Percentiles rank a stretch among this genome's conserved stretches.
These are phyloP conservation scores for Quercus mongolica DNA, from an alignment of 306 rosid genomes.

Conservation along the genomic window DNA sequence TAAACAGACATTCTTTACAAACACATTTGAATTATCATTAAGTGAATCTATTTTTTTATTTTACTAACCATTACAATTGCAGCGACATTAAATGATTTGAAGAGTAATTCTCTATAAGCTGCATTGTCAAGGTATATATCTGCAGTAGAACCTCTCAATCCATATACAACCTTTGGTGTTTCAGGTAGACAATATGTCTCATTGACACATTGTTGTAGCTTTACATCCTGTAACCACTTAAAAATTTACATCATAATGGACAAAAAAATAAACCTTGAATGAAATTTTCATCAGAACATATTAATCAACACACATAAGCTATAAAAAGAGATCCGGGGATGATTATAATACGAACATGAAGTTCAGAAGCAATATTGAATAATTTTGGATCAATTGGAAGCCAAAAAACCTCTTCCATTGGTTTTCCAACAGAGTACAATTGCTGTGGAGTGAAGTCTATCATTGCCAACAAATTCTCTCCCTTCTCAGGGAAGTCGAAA, in stretches of 20 bases:
- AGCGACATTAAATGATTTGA: slow-evolving; percentile 1
- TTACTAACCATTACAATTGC: slow-evolving; percentile 16
- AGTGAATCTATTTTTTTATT: neutral
- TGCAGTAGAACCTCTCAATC: slow-evolving; percentile 18
- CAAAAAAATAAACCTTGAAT: neutral
- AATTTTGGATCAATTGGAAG: too few relatives aligned
- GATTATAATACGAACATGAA: neutral
- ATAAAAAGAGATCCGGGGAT: neutral
- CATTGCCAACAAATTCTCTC: too few relatives aligned
- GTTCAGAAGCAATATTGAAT: neutral
- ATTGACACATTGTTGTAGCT: neutral
- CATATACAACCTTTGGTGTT: slow-evolving; percentile 12
- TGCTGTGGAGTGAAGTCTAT: too few relatives aligned
- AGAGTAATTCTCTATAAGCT: slow-evolving; percentile 17
- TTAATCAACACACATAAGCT: neutral
- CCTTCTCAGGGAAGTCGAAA: too few relatives aligned
- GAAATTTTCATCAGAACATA: too few relatives aligned
- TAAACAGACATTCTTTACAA: neutral
- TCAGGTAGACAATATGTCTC: slow-evolving; percentile 21
- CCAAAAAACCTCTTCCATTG: too few relatives aligned
- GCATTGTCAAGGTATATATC: slow-evolving; percentile 20
- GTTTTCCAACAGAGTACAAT: too few relatives aligned
- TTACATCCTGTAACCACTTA: neutral
- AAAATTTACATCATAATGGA: neutral
- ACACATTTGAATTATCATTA: neutral